Evolutionary conservation across 176 grass and related monocot genomes (phyloP), one percentile per base, ranked within the genome.

Genomic region (Carex littledalei): DNA sequence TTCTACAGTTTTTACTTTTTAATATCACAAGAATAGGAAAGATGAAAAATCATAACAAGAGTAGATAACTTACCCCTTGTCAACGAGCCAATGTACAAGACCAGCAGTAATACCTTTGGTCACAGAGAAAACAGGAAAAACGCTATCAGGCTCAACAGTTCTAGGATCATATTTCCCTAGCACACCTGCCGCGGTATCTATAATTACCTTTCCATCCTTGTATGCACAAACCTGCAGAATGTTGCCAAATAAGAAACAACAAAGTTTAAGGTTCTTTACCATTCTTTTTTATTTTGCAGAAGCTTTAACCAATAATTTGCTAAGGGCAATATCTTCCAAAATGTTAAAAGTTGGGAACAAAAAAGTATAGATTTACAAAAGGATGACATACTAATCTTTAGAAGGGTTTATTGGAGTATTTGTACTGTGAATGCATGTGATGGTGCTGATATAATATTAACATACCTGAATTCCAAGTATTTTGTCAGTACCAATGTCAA

Each of bases 201-300:
- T 99, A 89, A 99, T 91, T 22, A 95, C 96, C 59, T 94, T 94
- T 85, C 96, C 96, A 73, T 99, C 93, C 93, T 99, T 99, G 63
- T 99, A 99, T 52, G 90, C 96, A 67, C 96, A 99, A 35, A 99
- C 85, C 96, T 99, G 81, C 8, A 60, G 49, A 45, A 82, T 86
- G 49, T 86, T 86, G 62, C 72, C 9, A 81, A 66, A 53, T 75
- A 20, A 78, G 69, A 89, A 72, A 55, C 35, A 84, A 64, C 35
- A 26, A 43, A 78, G 24, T 18, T 78, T 55, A 22, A 55, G 74
- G 22, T 54, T 53, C 12, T 54, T 77, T 31, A 5, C 45, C 22
- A 3, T 31, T 56, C 50, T 56, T 54, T 56, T 78, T 17, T 78
- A 15, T 78, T 16, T 32, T 56, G 50, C 21, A 17, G 8, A 18